These are phyloP conservation scores for Termitomyces titanicus DNA, from an alignment of 768 basidiomycete species.

Conservation along the genomic window DNA sequence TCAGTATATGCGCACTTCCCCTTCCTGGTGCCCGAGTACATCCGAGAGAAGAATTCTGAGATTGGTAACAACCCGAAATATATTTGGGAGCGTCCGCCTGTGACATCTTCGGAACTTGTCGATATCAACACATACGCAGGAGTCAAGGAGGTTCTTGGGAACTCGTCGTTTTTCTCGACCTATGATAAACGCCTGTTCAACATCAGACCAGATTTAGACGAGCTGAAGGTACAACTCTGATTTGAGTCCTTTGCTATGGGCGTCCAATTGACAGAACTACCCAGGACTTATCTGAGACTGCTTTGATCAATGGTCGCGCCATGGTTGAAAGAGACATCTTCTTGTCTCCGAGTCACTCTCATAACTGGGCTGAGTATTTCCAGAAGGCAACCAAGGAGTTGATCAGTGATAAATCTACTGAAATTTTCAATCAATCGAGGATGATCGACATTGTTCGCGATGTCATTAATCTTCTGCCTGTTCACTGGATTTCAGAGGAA, in stretches of 20 bases:
- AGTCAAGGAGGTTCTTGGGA: constrained; percentile 31
- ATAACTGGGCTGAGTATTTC: constrained; percentile 26
- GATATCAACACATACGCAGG: constrained; percentile 28
- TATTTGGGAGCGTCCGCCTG: constrained; percentile 51
- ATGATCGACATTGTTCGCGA: constrained; percentile 62
- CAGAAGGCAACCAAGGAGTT: constrained; percentile 27
- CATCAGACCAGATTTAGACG: constrained; percentile 23
- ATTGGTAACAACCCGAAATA: constrained; percentile 41
- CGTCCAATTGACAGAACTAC: background rate
- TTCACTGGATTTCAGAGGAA: constrained; percentile 56
- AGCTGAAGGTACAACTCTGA: constrained; percentile 16
- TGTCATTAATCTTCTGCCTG: constrained; percentile 60
- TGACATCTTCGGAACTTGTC: constrained; percentile 16
- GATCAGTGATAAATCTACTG: constrained; percentile 30
- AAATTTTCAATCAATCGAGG: constrained; percentile 21
- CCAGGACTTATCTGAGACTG: background rate
- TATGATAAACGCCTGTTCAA: constrained; percentile 30
- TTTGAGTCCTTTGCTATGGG: background rate
- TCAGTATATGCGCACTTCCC: constrained; percentile 80
- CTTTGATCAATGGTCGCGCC: constrained; percentile 1
- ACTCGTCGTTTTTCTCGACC: constrained; percentile 27
- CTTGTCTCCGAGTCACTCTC: background rate
- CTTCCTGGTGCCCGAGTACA: constrained; percentile 58
- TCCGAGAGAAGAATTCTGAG: constrained; percentile 32
- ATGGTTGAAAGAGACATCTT: constrained; percentile 13